phyloP scores from a whole-genome alignment of 805 yeast genomes.

The Yamadazyma olivae region DNA sequence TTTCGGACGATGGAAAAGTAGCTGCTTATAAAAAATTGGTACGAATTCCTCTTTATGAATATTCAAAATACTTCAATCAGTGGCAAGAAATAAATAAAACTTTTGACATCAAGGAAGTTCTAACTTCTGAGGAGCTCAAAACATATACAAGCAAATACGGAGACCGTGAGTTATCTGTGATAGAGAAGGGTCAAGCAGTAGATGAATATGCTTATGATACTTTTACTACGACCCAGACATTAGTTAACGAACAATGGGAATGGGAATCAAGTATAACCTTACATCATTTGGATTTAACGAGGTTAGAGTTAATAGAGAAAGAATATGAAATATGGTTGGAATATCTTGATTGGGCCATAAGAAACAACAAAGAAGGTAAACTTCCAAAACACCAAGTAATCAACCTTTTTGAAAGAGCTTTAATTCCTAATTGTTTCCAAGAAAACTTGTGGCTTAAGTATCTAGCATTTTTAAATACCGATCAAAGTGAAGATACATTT shows the following conservation, averaged over 20 bases:
- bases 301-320: slow-evolving; percentile 28
- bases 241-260: slow-evolving; percentile 63
- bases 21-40: slow-evolving; percentile 45
- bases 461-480: slow-evolving; percentile 46
- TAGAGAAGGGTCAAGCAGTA: slow-evolving; percentile 39
- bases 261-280: slow-evolving; percentile 65
- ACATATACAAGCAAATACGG: slow-evolving; percentile 21
- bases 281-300: slow-evolving; percentile 50
- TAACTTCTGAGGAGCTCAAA: slow-evolving; percentile 13
- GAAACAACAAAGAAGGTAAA: neutral
- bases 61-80: slow-evolving; percentile 68
- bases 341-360: slow-evolving; percentile 58
- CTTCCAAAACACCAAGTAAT: slow-evolving; percentile 8
- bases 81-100: slow-evolving; percentile 37
- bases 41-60: slow-evolving; percentile 77
- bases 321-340: slow-evolving; percentile 56
- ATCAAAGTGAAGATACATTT: slow-evolving; percentile 14
- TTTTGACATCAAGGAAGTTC: slow-evolving; percentile 27
- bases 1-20: slow-evolving; percentile 23
- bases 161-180: slow-evolving; percentile 23
- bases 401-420: slow-evolving; percentile 66
- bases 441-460: slow-evolving; percentile 71
- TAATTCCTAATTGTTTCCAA: slow-evolving; percentile 62
- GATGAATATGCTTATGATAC: slow-evolving; percentile 43
- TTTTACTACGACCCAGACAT: slow-evolving; percentile 45